phyloP scores from a whole-genome alignment of 176 grass and related monocot species.

The Urochloa ruziziensis region DNA sequence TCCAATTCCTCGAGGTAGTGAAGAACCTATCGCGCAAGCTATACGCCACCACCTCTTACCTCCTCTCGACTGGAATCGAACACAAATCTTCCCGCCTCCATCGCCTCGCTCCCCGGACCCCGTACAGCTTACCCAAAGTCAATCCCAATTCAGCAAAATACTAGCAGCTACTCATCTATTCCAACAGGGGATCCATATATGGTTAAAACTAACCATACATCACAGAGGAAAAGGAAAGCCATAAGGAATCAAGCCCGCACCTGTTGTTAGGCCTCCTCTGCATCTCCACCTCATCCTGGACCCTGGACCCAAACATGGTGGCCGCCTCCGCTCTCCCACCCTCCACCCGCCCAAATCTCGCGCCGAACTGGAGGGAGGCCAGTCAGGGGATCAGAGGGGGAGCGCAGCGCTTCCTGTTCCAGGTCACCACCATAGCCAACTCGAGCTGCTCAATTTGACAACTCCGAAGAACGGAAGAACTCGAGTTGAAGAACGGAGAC shows the following conservation, averaged over 20 bases:
- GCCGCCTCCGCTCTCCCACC: background rate
- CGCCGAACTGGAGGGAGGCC: background rate
- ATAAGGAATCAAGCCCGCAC: background rate
- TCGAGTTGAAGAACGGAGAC: background rate
- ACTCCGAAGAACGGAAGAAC: background rate
- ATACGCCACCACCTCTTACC: background rate
- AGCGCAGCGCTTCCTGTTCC: background rate
- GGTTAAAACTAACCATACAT: background rate
- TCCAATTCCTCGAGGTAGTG: background rate
- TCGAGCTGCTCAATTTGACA: background rate
- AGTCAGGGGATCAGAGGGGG: slow-evolving; percentile 1
- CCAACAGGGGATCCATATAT: background rate
- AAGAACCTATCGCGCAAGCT: background rate
- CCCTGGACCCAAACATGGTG: slow-evolving; percentile 66
- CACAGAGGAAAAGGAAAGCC: background rate
- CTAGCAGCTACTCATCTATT: background rate
- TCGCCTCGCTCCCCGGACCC: background rate
- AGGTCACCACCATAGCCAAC: slow-evolving; percentile 19
- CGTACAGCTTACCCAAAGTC: background rate
- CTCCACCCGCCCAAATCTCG: slow-evolving; percentile 30
- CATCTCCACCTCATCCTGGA: slow-evolving; percentile 85
- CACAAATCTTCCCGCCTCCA: background rate
- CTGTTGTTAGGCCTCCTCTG: slow-evolving; percentile 62
- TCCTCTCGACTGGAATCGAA: background rate
- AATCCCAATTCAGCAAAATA: slow-evolving; percentile 17